Evolutionary conservation across 148 eudicot species (phyloP), one percentile per base, ranked within the genome.

Genomic region (Dianthus caryophyllus): DNA sequence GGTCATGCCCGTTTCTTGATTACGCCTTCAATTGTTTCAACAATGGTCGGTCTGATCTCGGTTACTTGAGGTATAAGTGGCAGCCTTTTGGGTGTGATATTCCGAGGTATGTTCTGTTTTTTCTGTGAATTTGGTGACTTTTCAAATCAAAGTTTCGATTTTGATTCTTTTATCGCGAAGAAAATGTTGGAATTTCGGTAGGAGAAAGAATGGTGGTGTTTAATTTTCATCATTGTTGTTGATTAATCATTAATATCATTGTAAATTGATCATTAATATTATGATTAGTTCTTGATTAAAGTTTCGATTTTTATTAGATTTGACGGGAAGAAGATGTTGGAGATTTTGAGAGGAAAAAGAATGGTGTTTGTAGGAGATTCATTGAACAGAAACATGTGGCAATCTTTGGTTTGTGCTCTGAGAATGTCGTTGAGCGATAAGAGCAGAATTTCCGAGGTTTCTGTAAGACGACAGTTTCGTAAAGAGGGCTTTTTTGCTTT

Each of bases 301-400:
- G 21, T 8, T 9, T 12, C 52, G n/a, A 9, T n/a, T n/a, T n/a
- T n/a, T n/a, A n/a, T n/a, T 44, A 87, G 91, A 76, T 83, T 87
- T 69, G 66, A 83, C 77, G 93, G 87, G 71, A 43, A 51, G 74
- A 65, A 66, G 49, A 80, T 87, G 87, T 70, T 87, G 82, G 65
- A 80, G 69, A 81, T 79, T 64, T 61, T 85, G 20, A 85, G 79
- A 75, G 89, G 89, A 41, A 83, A 85, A 47, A 83, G 84, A 66
- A 21, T 87, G 78, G 89, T 80, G n/a, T 85, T 87, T 76, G 94
- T 87, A 9, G 94, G 94, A 24, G 94, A 88, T 71, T 88, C 94
- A 20, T 39, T 88, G 31, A 88, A 83, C 55, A 74, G 94, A 25
- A 88, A 88, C 71, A 85, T 83, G 94, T 88, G 89, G 89, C 84